These are phyloP conservation scores for Candida sonorensis DNA, from an alignment of 805 yeast species.

Conservation along the genomic window DNA sequence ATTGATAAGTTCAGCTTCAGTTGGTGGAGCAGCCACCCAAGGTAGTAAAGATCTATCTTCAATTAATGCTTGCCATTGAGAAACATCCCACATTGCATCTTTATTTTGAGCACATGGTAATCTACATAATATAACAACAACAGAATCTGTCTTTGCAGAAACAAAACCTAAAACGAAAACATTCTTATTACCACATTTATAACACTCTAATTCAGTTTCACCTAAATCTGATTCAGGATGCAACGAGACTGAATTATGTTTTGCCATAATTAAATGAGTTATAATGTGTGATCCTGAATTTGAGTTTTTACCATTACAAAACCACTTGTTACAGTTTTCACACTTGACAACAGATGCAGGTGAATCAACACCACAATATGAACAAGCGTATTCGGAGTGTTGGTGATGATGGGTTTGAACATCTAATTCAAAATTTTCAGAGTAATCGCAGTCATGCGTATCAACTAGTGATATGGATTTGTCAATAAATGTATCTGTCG, in stretches of 20 bases:
- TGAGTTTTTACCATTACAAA: constrained; percentile 67
- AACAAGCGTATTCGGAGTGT: constrained; percentile 33
- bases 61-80: constrained; percentile 81
- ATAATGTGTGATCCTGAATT: constrained; percentile 68
- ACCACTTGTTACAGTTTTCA: constrained; percentile 75
- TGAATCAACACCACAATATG: constrained; percentile 70
- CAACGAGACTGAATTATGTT: constrained; percentile 66
- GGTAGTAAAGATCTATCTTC: constrained; percentile 70
- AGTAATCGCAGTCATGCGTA: too few species aligned
- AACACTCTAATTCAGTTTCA: constrained; percentile 83
- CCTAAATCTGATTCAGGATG: constrained; percentile 82
- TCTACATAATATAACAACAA: constrained; percentile 81
- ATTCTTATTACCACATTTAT: constrained; percentile 79
- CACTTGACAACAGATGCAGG: constrained; percentile 69
- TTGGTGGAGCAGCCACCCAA: constrained; percentile 74
- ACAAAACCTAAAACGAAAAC: constrained; percentile 81
- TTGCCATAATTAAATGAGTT: constrained; percentile 74
- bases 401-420: not conserved
- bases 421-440: not conserved
- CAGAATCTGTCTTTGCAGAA: constrained; percentile 78
- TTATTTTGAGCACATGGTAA: constrained; percentile 79
- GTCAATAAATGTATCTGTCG: too few species aligned
- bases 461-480: too few species aligned
- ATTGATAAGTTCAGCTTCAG: constrained; percentile 52
- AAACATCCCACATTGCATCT: constrained; percentile 79